Conservation (phyloP, 1,284 basidiomycete species). For the Wallemia hederae region DNA sequence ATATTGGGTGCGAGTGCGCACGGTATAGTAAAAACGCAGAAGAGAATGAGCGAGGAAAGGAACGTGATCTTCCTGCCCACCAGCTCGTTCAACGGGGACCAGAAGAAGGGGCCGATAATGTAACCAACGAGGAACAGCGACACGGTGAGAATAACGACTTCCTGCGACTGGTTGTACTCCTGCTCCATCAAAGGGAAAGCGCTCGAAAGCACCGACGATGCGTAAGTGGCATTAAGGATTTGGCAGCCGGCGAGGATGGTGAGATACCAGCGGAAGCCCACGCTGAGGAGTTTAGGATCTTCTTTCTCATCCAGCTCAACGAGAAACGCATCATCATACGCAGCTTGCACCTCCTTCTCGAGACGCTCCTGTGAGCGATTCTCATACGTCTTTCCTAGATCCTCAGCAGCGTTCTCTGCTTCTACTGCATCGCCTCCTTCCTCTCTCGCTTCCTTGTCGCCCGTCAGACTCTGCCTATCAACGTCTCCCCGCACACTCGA, state of each 20-base stretch:
- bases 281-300: not conserved
- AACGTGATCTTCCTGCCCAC: constrained; percentile 16
- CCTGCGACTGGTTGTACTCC: constrained; percentile 16
- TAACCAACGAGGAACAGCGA: constrained; percentile 22
- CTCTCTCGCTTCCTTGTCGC: not conserved
- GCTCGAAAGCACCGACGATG: constrained; percentile 20
- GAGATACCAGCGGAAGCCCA: not conserved
- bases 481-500: not conserved
- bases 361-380: not conserved
- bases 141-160: constrained; percentile 17
- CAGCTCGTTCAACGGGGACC: constrained; percentile 12
- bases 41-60: constrained; percentile 17
- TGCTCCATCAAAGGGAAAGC: constrained; percentile 14
- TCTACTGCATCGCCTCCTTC: not conserved
- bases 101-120: constrained; percentile 17
- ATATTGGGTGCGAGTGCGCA: constrained; percentile 19
- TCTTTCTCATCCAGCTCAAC: not conserved
- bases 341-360: not conserved
- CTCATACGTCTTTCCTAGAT: not conserved
- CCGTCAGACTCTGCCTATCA: not conserved
- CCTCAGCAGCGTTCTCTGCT: not conserved
- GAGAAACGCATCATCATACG: not conserved
- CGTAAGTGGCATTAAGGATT: constrained; percentile 14
- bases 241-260: not conserved
- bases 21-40: constrained; percentile 19